Conservation (phyloP, 164 flowering plant species). For the Liquidambar formosana region DNA sequence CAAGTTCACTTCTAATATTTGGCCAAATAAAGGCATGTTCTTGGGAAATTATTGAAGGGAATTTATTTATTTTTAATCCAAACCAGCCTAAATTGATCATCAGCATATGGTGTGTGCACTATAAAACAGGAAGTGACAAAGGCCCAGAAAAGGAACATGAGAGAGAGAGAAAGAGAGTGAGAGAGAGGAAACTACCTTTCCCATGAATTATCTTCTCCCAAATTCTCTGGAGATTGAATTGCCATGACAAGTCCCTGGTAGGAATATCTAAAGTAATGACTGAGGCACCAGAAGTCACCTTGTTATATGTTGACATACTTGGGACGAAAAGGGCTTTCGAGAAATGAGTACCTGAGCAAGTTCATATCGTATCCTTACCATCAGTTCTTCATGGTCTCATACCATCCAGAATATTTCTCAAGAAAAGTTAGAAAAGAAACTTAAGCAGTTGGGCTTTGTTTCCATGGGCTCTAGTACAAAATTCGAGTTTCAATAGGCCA, state of each 20-base stretch:
- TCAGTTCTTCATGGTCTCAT: neutral
- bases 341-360: slow-evolving; percentile 61
- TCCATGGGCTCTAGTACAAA: too few species aligned
- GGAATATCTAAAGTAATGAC: slow-evolving; percentile 33
- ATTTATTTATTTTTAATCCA: too few species aligned
- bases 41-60: too few species aligned
- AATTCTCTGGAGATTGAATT: slow-evolving; percentile 62
- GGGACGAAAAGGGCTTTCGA: slow-evolving; percentile 86
- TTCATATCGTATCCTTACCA: neutral
- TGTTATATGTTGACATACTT: slow-evolving; percentile 70
- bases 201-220: slow-evolving; percentile 79
- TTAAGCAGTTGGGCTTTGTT: too few species aligned
- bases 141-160: too few species aligned
- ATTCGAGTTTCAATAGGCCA: neutral
- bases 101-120: too few species aligned
- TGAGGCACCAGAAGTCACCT: slow-evolving; percentile 67
- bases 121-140: too few species aligned
- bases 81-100: too few species aligned
- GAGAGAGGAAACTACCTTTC: slow-evolving; percentile 37
- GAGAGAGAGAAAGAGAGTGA: neutral
- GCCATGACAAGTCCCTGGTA: slow-evolving; percentile 75
- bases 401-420: neutral
- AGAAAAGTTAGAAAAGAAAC: neutral
- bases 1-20: neutral
- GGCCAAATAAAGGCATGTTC: too few species aligned